Conservation (phyloP, 768 basidiomycete species). For the Russula sp. region DNA sequence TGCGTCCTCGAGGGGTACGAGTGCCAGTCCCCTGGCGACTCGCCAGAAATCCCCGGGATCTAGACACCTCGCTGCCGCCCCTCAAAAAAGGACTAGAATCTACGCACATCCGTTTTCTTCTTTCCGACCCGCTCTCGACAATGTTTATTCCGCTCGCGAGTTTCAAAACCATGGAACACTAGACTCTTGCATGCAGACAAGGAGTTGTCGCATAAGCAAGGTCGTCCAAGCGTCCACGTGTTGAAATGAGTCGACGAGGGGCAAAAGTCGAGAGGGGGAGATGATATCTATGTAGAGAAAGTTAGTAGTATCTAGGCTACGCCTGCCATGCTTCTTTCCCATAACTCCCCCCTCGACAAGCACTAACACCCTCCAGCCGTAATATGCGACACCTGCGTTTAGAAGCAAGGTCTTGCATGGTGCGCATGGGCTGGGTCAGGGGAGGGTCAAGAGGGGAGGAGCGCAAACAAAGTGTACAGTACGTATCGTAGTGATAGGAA, state of each 20-base stretch:
- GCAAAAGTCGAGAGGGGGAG: not conserved
- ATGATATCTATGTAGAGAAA: not conserved
- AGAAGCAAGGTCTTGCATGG: not conserved
- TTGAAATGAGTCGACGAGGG: not conserved
- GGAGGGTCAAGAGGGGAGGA: not conserved
- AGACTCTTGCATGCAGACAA: not conserved
- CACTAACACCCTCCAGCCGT: not conserved
- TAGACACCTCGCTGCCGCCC: constrained; percentile 20
- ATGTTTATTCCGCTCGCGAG: not conserved
- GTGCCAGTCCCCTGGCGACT: constrained; percentile 20
- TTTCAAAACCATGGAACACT: not conserved
- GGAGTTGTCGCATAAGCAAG: not conserved
- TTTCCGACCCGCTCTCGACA: too few relatives aligned
- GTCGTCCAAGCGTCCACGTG: not conserved
- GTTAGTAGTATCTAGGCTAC: not conserved
- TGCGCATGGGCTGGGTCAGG: not conserved
- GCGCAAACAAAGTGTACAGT: not conserved
- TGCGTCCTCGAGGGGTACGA: constrained; percentile 24
- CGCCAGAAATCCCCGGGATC: constrained; percentile 27
- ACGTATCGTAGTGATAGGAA: not conserved
- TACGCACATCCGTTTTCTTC: too few relatives aligned
- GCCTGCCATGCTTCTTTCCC: too few relatives aligned
- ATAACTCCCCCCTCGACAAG: not conserved
- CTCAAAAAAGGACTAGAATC: too few relatives aligned
- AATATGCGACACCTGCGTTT: not conserved